Base-by-base conservation (phyloP, 2,329 filamentous ascomycete genomes). In the Seiridium cupressi region DNA sequence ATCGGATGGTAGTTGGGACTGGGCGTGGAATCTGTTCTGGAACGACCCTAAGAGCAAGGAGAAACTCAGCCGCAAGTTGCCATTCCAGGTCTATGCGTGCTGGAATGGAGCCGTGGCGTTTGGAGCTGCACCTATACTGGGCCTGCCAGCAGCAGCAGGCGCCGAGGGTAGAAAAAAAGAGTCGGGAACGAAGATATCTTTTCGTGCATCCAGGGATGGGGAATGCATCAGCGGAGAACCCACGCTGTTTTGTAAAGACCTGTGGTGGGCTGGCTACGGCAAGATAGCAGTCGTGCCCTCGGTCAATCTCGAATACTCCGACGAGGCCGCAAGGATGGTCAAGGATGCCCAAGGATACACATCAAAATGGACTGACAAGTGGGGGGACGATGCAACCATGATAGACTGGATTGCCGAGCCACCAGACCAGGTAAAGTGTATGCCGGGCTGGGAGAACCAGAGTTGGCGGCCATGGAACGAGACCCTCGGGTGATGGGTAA, bases 31-130 rank as follows among this genome's bases (percentile, higher is more conserved):
- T 57, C 70, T 86, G 3, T 86, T 88, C 65, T 82, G 79, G 76
- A 81, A 82, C 64, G 75, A 83, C 35, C 66, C 69, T 0, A 68
- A 66, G 0, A 69, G 78, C 2, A 70, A 64, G 6, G 51, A 61
- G 2, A 70, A 77, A 3, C 78, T 77, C 57, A 51, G 62, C 0
- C 61, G 62, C 0, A 68, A 73, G 32, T 69, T 72, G n/a, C 83
- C 85, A 1, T 82, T 87, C 61, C 85, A 87, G 67, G 84, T 86
- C 0, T 87, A 84, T 61, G 69, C 83, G 1, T 88, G 85, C 68
- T 87, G 85, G 84, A 86, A 87, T 61, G 85, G 85, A 2, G 82
- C 79, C 0, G 75, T 76, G 0, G 78, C 76, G 0, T 79, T 87
- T 56, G 72, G 72, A 0, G 83, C 82, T 0, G 70, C 72, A 46